Evolutionary conservation across 371 early-diverging fungal species (phyloP).

Genomic region (Mucor mucedo): DNA sequence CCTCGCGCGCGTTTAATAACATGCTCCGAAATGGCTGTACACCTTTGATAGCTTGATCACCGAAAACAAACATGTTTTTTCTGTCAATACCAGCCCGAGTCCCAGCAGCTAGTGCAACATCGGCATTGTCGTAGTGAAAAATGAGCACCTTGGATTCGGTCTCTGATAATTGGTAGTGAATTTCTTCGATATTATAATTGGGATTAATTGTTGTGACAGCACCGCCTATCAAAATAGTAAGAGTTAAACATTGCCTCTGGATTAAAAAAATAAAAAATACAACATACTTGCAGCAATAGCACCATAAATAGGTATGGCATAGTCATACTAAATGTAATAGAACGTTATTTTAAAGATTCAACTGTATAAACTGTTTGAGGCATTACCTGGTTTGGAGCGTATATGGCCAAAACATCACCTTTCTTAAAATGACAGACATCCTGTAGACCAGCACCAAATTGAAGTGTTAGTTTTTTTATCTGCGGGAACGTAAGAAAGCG

Average conservation of each 20-base stretch:
- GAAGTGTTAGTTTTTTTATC: conserved; percentile 53
- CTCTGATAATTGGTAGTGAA: conserved; percentile 73
- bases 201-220: conserved; percentile 76
- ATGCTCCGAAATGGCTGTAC: conserved; percentile 42
- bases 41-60: conserved; percentile 47
- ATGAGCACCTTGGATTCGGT: conserved; percentile 68
- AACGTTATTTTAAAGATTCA: too few species aligned
- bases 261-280: not conserved
- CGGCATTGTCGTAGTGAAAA: conserved; percentile 49
- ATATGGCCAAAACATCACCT: conserved; percentile 73
- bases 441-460: conserved; percentile 77
- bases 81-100: conserved; percentile 55
- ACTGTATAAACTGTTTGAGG: not conserved
- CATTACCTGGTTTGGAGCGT: conserved; percentile 68
- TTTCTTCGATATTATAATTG: conserved; percentile 74
- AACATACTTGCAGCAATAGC: conserved; percentile 44
- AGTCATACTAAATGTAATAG: conserved; percentile 47
- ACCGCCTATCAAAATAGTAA: conserved; percentile 38
- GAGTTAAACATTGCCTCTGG: too few species aligned
- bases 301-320: conserved; percentile 42
- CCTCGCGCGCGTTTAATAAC: conserved; percentile 17
- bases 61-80: conserved; percentile 66
- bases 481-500: conserved; percentile 60
- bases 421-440: conserved; percentile 57
- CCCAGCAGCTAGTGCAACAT: conserved; percentile 62